Evolutionary conservation across 352 stramenopile species (phyloP), one percentile per base, ranked within the genome.

Genomic region (Globisporangium acanthophoron): DNA sequence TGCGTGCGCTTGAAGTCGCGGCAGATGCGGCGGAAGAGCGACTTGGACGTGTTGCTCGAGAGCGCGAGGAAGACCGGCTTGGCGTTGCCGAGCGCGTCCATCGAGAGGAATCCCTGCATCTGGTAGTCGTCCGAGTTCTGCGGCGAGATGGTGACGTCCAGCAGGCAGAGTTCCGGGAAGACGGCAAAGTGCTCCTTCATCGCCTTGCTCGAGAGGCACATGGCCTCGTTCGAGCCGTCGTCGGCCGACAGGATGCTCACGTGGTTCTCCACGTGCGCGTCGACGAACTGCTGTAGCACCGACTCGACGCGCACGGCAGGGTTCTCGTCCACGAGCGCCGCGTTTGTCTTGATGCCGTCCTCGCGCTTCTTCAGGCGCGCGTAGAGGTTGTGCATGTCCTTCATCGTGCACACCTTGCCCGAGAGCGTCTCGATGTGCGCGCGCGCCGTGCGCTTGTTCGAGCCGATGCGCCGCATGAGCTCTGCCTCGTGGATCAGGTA

Each of bases 301-400:
- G 67, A 67, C 54, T 90, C 76, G 24, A 87, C 77, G 9, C 70
- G 67, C 29, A 74, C 54, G 41, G 27, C 52, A 1, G 64, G 54
- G 24, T 70, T 61, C 43, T 61, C 50, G 18, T 64, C 50, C 11
- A 70, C 48, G 21, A 73, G 57, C 54, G 62, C 61, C 52, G 72
- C 52, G 48, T 70, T 77, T 43, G 62, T 77, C 64, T 81, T 79
- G 59, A 80, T 78, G 13, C 63, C 53, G 33, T 83, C 70, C 31
- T 90, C 80, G 15, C 76, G 76, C 51, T 80, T 79, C 64, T 82
- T 80, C 13, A 90, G 63, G 3, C 76, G 74, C 39, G 80, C 71
- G 49, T 78, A 88, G 47, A 90, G 49, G 51, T 90, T 90, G 67
- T 90, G 80, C 80, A 88, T 90, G 59, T 88, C 80, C 52, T 90